These are phyloP conservation scores for Nemania sp. DNA, from an alignment of 2,329 filamentous ascomycete species.

Conservation along the genomic window DNA sequence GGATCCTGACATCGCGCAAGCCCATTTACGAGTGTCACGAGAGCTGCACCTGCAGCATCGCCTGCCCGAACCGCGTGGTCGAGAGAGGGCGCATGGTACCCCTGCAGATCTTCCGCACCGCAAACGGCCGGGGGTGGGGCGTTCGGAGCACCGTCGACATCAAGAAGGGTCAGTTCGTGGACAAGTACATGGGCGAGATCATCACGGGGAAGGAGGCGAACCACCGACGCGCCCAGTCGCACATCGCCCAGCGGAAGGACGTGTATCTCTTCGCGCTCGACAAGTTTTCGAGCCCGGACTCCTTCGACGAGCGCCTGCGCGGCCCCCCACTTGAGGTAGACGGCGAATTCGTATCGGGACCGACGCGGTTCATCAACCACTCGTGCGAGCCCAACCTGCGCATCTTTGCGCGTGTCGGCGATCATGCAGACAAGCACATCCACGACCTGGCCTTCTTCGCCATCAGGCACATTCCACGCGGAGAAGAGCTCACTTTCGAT, in stretches of 20 bases:
- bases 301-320: slow-evolving; percentile 59
- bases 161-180: slow-evolving; percentile 75
- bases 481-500: slow-evolving; percentile 78
- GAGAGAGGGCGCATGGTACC: slow-evolving; percentile 72
- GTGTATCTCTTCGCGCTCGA: slow-evolving; percentile 82
- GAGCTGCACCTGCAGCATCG: slow-evolving; percentile 65
- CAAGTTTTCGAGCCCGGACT: slow-evolving; percentile 69
- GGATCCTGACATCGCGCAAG: slow-evolving; percentile 56
- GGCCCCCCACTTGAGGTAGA: slow-evolving; percentile 64
- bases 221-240: slow-evolving; percentile 61
- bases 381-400: slow-evolving; percentile 78
- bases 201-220: slow-evolving; percentile 69
- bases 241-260: slow-evolving; percentile 66
- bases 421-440: slow-evolving; percentile 73
- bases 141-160: slow-evolving; percentile 69
- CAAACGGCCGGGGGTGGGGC: slow-evolving; percentile 76
- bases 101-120: slow-evolving; percentile 77
- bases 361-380: slow-evolving; percentile 83
- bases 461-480: slow-evolving; percentile 64
- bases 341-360: slow-evolving; percentile 77
- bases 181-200: slow-evolving; percentile 76
- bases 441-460: slow-evolving; percentile 82
- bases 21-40: slow-evolving; percentile 83
- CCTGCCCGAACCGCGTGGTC: slow-evolving; percentile 77
- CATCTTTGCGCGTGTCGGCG: slow-evolving; percentile 79